Base-by-base conservation (phyloP, 805 yeast genomes). In the Kurtzmaniella cleridarum region DNA sequence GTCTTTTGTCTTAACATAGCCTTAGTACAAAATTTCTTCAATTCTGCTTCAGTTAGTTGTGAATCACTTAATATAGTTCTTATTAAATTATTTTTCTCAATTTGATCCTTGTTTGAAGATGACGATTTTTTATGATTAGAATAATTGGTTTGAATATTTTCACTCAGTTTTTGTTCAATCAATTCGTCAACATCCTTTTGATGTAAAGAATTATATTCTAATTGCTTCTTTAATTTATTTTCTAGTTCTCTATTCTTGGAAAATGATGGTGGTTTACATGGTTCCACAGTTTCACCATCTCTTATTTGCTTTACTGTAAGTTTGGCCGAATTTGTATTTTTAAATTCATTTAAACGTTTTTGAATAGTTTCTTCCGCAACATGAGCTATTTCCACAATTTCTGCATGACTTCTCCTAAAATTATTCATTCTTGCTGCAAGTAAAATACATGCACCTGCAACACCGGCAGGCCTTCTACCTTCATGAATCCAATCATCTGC, bases 401-500 rank as follows among this genome's bases (percentile, higher is more conserved):
- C 98, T 1, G 90, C 76, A 58, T 91, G 96, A 2, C 95, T 82
- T 54, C 98, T 73, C 54, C 96, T 75, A 57, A 85, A 81, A 55
- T 90, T 90, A 62, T 93, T 93, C 98, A 93, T 95, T 61, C 98
- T 75, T 2, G 97, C 93, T 0, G 99, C 98, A 36, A 93, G 64
- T 33, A 95, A 58, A 2, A 93, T 70, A 61, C 97, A 89, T 0
- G 98, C 98, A 16, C 98, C 99, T 0, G 98, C 98, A 39, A 93
- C 79, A 52, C 99, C 98, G 0, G 98, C 98, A 0, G 99, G 98
- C 45, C 98, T 73, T 55, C 99, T 76, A 18, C 99, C 99, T 62
- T 88, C 95, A 57, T 82, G 86, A 49, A 93, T 84, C 97, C 98
- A 93, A 54, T 93, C 98, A 32, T 79, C 77, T 11, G 90, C 73